Base-by-base conservation (phyloP, 2,329 filamentous ascomycete genomes). In the Aulographum hederae region DNA sequence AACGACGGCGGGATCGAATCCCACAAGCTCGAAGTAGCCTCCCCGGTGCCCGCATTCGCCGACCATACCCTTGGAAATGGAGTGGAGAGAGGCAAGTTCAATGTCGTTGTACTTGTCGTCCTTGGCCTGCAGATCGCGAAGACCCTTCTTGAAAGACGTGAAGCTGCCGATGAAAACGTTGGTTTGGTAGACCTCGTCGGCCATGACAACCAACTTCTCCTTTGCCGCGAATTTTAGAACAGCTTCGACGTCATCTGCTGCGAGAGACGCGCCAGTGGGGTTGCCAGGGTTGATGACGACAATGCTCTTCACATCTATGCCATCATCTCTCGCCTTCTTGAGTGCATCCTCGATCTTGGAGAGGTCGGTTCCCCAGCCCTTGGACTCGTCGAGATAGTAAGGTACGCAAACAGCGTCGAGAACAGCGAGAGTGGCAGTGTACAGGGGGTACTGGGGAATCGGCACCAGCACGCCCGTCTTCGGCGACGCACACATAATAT, bases 201-300 rank as follows among this genome's bases (percentile, higher is more conserved):
- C 89, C 46, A 98, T 70, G 41, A 95, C 65, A 34, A 95, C 84
- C 17, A 98, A 67, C 44, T 76, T 72, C 63, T 94, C 73, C 53
- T 85, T 66, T 18, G 73, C 75, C 25, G 89, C 86, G 40, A 94
- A 78, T 40, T 89, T 72, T 42, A 95, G 67, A n/a, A 95, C 80
- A 32, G 68, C 66, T 46, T 76, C 73, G 53, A 98, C 74, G 47
- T 94, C 82, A 14, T 72, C 66, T 41, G 78, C 68, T 21, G 75
- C 63, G 13, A 98, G 69, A 32, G 77, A 89, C 31, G 84, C 82
- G 42, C 89, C 89, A 2, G 89, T 98, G 3, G 89, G 89, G 61
- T 98, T 98, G 37, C 89, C 89, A 0, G 89, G 89, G 67, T 98
- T 98, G 64, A 98, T 98, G 46, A 98, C 77, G 42, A 89, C 86